phyloP scores from a whole-genome alignment of 306 rosid genomes.

The Datisca glomerata region DNA sequence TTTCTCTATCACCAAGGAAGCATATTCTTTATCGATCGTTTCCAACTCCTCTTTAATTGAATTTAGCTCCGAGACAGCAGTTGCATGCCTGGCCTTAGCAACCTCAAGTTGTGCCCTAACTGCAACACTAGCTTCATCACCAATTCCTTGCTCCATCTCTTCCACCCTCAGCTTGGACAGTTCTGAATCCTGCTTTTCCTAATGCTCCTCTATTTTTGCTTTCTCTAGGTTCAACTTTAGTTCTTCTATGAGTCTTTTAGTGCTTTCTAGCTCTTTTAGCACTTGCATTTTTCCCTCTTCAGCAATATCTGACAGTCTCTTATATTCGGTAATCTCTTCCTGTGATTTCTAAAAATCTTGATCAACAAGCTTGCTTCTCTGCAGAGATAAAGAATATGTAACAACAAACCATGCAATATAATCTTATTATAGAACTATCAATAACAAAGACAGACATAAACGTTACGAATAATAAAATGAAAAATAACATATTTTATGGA shows the following conservation, averaged over 20 bases:
- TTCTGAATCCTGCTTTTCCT: slow-evolving; percentile 94
- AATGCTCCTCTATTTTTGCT: slow-evolving; percentile 90
- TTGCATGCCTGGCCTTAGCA: slow-evolving; percentile 73
- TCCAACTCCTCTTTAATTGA: slow-evolving; percentile 78
- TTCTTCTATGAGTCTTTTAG: slow-evolving; percentile 86
- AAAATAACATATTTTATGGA: background rate
- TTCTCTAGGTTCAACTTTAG: slow-evolving; percentile 88
- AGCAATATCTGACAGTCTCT: slow-evolving; percentile 51
- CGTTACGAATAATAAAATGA: background rate
- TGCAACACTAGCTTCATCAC: slow-evolving; percentile 92
- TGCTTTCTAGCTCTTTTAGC: slow-evolving; percentile 66
- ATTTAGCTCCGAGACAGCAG: slow-evolving; percentile 69
- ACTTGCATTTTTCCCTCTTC: slow-evolving; percentile 46
- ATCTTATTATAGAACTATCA: no score
- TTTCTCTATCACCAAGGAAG: slow-evolving; percentile 62
- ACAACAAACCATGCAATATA: no score
- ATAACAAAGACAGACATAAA: no score
- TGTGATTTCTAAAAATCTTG: slow-evolving; percentile 74
- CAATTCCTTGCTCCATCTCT: slow-evolving; percentile 99
- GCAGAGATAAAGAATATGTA: slow-evolving; percentile 8
- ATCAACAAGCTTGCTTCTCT: slow-evolving; percentile 78
- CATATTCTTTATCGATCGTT: slow-evolving; percentile 50
- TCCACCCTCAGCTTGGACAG: slow-evolving; percentile 97
- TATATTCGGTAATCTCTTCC: slow-evolving; percentile 67
- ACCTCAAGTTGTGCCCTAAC: slow-evolving; percentile 98